Base-by-base conservation (phyloP, 208 protist genomes). In the Crithidia thermophila region DNA sequence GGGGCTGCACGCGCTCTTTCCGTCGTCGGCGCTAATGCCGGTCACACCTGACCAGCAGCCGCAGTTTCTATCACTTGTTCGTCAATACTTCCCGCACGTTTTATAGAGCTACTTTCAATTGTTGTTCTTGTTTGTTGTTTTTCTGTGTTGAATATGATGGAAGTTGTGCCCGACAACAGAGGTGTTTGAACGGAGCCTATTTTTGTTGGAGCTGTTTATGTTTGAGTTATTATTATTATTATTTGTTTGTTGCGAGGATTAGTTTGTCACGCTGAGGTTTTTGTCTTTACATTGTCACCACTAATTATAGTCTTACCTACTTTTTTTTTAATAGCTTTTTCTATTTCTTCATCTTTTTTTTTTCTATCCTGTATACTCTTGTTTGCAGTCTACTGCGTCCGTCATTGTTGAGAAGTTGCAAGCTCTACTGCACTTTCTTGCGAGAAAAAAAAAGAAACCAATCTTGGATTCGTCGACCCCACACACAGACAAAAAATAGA, bases 1-100 rank as follows among this genome's bases (percentile, higher is more conserved):
- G 4, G 83, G 77, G 13, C 49, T 89, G 1, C 70, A 81, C 62
- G 68, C 65, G 2, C 56, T 89, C 4, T 79, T 79, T 25, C 75
- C 76, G 1, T 70, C 73, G 20, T 78, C 73, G 9, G 42, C 63
- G 0, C 23, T 69, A 27, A 49, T 55, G 39, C 60, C 46, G 5
- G 62, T 79, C 18, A 43, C 27, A 20, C 61, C 62, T 2, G 56
- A 60, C 0, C 53, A 77, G 4, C 59, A 56, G 13, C 28, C 40
- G 20, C 28, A 61, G 14, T 86, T 76, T 75, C 74, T 81, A 27
- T 76, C 68, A 33, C 45, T 84, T 1, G 72, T 57, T 27, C 56
- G 71, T 0, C 74, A 75, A 60, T 79, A 75, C 56, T 84, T 71
- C 37, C 70, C 67, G 0, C 52, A 59, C 23, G 62, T 68, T 51